phyloP scores from a whole-genome alignment of 1,139 yeast genomes.

The Sugiyamaella castrensis region DNA sequence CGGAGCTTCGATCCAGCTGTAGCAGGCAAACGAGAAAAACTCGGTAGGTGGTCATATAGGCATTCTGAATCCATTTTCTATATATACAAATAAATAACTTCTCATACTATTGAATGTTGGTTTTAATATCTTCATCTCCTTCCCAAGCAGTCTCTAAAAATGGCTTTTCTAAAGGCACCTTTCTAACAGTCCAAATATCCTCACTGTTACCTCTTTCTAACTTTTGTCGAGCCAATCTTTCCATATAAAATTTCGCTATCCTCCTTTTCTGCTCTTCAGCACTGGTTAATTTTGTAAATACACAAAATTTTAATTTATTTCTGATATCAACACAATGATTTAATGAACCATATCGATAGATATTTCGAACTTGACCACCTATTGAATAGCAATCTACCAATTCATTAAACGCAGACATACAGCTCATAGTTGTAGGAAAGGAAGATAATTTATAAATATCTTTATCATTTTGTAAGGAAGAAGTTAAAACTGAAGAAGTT shows the following conservation, averaged over 20 bases:
- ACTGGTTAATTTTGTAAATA: conserved; percentile 51
- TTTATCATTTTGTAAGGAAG: not conserved
- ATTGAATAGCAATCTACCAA: conserved; percentile 79
- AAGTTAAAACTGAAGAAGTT: too few relatives aligned
- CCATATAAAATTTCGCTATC: conserved; percentile 70
- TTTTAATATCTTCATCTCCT: too few relatives aligned
- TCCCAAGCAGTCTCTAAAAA: conserved; percentile 29
- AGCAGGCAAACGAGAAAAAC: too few relatives aligned
- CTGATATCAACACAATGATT: conserved; percentile 68
- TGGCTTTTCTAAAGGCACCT: conserved; percentile 37
- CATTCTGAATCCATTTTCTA: too few relatives aligned
- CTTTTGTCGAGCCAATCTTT: conserved; percentile 55
- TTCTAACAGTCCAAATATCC: conserved; percentile 70
- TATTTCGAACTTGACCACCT: conserved; percentile 82
- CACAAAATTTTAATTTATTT: conserved; percentile 77
- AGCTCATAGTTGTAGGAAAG: conserved; percentile 50
- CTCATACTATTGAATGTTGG: too few relatives aligned
- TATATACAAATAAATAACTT: too few relatives aligned
- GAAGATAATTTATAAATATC: conserved; percentile 9
- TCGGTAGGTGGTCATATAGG: too few relatives aligned
- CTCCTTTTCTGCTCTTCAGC: conserved; percentile 48
- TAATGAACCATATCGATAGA: conserved; percentile 78
- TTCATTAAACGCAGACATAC: conserved; percentile 83
- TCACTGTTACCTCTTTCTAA: conserved; percentile 65
- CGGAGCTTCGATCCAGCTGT: too few relatives aligned